Percentiles rank a stretch among this genome's conserved stretches.
Conservation (phyloP, 2,329 filamentous ascomycete species). For the Rutstroemia sp. region DNA sequence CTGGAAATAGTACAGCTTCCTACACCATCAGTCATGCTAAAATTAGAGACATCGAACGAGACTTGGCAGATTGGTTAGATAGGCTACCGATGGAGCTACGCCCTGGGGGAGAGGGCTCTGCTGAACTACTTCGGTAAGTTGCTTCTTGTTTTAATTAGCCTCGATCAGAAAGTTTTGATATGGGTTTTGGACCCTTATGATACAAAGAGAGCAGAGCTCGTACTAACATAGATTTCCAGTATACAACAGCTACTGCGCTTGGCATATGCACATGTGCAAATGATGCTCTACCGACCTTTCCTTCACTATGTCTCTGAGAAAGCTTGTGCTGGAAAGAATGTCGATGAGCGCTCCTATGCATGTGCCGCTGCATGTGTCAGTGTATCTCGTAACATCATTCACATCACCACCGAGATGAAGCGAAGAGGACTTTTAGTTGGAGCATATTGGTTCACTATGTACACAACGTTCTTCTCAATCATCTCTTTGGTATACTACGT, state of each 20-base stretch:
- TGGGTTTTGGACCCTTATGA: too few relatives aligned
- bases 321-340: slow-evolving; percentile 44
- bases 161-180: too few relatives aligned
- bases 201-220: neutral
- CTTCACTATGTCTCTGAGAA: slow-evolving; percentile 72
- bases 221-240: slow-evolving; percentile 30
- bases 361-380: slow-evolving; percentile 58
- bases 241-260: slow-evolving; percentile 70
- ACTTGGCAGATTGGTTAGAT: slow-evolving; percentile 57
- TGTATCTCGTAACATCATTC: slow-evolving; percentile 63
- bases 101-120: slow-evolving; percentile 68
- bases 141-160: neutral
- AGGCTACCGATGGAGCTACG: slow-evolving; percentile 67
- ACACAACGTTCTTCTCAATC: slow-evolving; percentile 76
- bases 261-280: slow-evolving; percentile 75
- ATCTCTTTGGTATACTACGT: slow-evolving; percentile 74
- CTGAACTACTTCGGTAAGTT: slow-evolving; percentile 67
- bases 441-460: slow-evolving; percentile 82
- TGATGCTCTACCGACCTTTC: slow-evolving; percentile 77
- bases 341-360: slow-evolving; percentile 74
- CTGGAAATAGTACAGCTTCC: slow-evolving; percentile 33
- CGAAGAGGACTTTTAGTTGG: slow-evolving; percentile 68
- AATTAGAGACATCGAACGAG: slow-evolving; percentile 57
- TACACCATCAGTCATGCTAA: slow-evolving; percentile 57
- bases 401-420: slow-evolving; percentile 72